Evolutionary conservation across 2,329 filamentous ascomycete genomes (phyloP), one percentile per base, ranked within the genome.

Genomic region (Thielaviopsis ethacetica): DNA sequence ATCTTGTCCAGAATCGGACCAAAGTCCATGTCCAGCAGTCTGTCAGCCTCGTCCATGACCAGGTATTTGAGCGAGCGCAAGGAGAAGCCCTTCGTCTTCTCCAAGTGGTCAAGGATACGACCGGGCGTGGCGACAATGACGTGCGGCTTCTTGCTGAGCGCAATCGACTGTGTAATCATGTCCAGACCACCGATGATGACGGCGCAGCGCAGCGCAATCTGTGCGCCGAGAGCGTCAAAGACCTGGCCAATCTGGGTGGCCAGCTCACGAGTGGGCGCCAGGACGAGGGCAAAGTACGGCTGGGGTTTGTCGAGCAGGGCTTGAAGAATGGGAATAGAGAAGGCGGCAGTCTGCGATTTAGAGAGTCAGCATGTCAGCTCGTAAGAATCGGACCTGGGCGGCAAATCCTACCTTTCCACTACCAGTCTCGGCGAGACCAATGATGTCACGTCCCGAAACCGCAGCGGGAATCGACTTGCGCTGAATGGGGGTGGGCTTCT

Each of bases 1-100:
- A 96, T 89, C 72, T 95, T 95, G 71, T 96, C 89, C 44, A 97
- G 81, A 22, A 91, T 86, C 1, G 90, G 88, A 0, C 91, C 91
- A 65, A 97, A 97, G 69, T 96, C 91, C 69, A 96, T 84, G 68
- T 98, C 93, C 1, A 97, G 80, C 10, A 97, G 77, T 61, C 91
- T 78, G 70, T 97, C 91, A 24, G 91, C 91, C 73, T 96, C 91
- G 67, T 96, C 91, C 81, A 97, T 90, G 62, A 96, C 91, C 3
- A 97, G 76, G 67, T 91, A 95, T 67, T 91, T 91, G 44, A 96
- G 75, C 3, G 80, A 78, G 30, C 86, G 81, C 54, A 97, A 74
- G 1, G 86, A 91, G 72, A 98, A 97, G 12, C 93, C 91, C 71
- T 95, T 96, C 1, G 93, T 98, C 72, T 95, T 95, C 69, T 97